phyloP scores from a whole-genome alignment of 176 grass and related monocot species.

The Cymbopogon citratus region DNA sequence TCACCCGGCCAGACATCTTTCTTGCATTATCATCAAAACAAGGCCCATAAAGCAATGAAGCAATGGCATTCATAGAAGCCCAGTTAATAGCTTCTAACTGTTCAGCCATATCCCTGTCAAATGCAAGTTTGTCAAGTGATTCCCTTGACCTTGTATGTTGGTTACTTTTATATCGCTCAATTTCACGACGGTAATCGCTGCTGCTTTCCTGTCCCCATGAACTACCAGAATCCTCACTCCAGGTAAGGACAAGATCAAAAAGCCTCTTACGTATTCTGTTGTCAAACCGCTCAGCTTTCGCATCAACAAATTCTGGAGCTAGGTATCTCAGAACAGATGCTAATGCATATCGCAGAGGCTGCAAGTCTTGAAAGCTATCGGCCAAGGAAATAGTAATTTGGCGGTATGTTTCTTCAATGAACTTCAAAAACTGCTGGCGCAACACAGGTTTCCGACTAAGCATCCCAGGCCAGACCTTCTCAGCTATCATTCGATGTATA shows the following conservation, averaged over 20 bases:
- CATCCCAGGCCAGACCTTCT: conserved; percentile 95
- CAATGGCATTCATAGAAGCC: conserved; percentile 91
- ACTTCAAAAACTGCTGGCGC: conserved; percentile 70
- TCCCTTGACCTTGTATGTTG: conserved; percentile 91
- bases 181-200: conserved; percentile 72
- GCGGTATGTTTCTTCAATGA: conserved; percentile 89
- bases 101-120: conserved; percentile 89
- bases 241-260: conserved; percentile 83
- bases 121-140: conserved; percentile 88
- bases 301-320: conserved; percentile 92
- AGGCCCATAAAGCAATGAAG: conserved; percentile 88
- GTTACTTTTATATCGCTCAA: conserved; percentile 83
- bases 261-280: conserved; percentile 68
- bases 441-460: conserved; percentile 75
- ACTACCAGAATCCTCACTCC: conserved; percentile 86
- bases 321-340: conserved; percentile 84
- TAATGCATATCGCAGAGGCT: conserved; percentile 86
- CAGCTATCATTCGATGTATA: conserved; percentile 87
- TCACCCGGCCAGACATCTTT: conserved; percentile 76
- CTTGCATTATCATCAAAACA: conserved; percentile 99
- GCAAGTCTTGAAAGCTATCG: conserved; percentile 83
- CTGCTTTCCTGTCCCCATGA: conserved; percentile 65
- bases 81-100: conserved; percentile 92
- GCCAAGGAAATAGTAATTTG: conserved; percentile 42
- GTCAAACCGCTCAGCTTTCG: conserved; percentile 82